phyloP scores from a whole-genome alignment of 2,329 filamentous ascomycete genomes.

The Fusarium vanettenii region DNA sequence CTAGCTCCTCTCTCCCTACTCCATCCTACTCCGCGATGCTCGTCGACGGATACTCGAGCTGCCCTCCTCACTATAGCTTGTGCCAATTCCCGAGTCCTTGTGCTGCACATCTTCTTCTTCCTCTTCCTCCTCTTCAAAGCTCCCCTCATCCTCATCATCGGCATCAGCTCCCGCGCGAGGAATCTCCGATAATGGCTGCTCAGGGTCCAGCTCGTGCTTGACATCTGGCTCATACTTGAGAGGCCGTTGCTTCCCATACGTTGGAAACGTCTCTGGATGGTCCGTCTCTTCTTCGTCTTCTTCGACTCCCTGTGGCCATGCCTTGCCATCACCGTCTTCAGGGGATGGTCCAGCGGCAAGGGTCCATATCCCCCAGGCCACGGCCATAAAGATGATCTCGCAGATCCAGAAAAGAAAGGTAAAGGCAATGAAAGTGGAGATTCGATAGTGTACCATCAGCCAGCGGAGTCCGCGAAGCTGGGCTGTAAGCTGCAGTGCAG shows the following conservation, averaged over 20 bases:
- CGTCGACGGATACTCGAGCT: constrained; percentile 47
- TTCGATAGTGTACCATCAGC: constrained; percentile 86
- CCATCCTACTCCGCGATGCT: constrained; percentile 40
- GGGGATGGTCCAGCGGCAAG: constrained; percentile 46
- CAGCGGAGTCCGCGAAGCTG: constrained; percentile 81
- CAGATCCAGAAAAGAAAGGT: constrained; percentile 80
- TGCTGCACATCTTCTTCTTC: constrained; percentile 43
- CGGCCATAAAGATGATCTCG: constrained; percentile 74
- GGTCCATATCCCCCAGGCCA: constrained; percentile 71
- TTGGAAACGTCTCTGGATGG: constrained; percentile 57
- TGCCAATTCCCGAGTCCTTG: constrained; percentile 64
- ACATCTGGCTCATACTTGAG: constrained; percentile 54
- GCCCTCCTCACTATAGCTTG: constrained; percentile 60
- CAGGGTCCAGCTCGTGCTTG: constrained; percentile 50
- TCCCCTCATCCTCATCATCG: constrained; percentile 58
- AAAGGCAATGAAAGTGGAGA: constrained; percentile 76
- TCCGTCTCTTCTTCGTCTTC: constrained; percentile 52
- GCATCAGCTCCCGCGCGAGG: constrained; percentile 54
- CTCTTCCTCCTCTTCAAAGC: constrained; percentile 51
- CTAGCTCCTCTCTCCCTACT: neutral
- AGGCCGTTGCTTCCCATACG: constrained; percentile 54
- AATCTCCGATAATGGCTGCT: constrained; percentile 48
- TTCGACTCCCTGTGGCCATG: constrained; percentile 26
- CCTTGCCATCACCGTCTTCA: constrained; percentile 11
- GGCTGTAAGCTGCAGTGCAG: constrained; percentile 76